Base-by-base conservation (phyloP, 345 rosid species). In the Hevea brasiliensis region DNA sequence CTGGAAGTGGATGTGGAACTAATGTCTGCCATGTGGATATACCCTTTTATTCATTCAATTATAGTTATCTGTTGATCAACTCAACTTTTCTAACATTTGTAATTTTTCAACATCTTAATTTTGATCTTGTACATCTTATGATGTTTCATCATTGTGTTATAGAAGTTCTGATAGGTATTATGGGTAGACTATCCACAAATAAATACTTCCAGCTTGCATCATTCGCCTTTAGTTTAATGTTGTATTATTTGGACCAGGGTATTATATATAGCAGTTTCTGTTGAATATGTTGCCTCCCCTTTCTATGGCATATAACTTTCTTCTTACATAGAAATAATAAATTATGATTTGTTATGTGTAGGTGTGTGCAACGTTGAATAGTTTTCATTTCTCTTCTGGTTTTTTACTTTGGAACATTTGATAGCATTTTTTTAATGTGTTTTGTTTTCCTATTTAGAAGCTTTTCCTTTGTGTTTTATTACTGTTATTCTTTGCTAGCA, bases 251-350 rank as follows among this genome's bases (percentile, higher is more conserved):
- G 7, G 35, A 45, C 3, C 10, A 14, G 1, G 26, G 6, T 35
- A 17, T 40, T 63, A 15, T 35, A 7, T 13, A 27, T 1, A 17
- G 9, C 29, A 20, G 53, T 70, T n/a, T 47, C 13, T 21, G 54
- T 57, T 70, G 62, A 70, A 24, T 27, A n/a, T 29, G 48, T 51
- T 29, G 42, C 55, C 65, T 71, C 27, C 37, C 50, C 26, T 72
- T 12, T 26, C 37, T n/a, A 23, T 53, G 53, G 7, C 40, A 26
- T 18, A 41, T 40, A 26, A 18, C 7, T 40, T 12, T 62, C 23
- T 44, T 54, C 27, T 58, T 56, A 7, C 14, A 35, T 29, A 61
- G 32, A 56, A 69, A 29, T 32, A 58, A n/a, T 18, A 15, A n/a
- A 61, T n/a, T 8, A 27, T 29, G 8, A 20, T 57, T 18, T 32